Conservation (phyloP, 1,139 yeast species). For the Lodderomyces orthopsilosis region DNA sequence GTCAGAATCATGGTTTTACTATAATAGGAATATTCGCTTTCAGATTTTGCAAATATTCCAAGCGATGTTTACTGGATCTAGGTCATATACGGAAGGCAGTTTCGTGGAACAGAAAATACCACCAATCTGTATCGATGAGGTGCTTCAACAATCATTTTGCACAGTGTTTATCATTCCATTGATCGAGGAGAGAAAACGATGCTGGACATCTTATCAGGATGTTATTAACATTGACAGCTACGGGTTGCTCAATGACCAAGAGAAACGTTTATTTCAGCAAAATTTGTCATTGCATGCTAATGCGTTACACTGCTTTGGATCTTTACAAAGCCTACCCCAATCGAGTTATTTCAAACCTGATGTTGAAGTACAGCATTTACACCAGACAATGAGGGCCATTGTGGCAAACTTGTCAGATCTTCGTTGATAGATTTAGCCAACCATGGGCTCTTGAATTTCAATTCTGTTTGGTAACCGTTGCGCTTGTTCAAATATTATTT, state of each 20-base stretch:
- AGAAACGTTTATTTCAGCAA: not conserved
- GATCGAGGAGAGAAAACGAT: not conserved
- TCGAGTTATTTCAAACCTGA: not conserved
- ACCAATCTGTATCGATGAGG: not conserved
- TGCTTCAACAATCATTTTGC: not conserved
- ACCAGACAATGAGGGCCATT: not conserved
- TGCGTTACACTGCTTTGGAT: not conserved
- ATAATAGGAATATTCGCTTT: conserved; percentile 1
- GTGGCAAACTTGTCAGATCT: not conserved
- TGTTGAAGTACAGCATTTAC: not conserved
- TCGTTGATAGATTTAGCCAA: no score
- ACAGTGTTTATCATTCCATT: not conserved
- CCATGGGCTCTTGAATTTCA: no score
- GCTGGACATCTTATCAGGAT: not conserved
- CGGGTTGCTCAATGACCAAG: not conserved
- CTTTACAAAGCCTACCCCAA: not conserved
- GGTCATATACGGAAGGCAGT: not conserved
- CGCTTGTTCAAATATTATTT: no score
- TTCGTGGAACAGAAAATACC: not conserved
- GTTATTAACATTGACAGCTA: not conserved
- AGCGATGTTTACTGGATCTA: not conserved
- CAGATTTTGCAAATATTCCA: conserved; percentile 1
- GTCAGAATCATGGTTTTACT: not conserved
- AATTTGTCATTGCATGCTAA: not conserved
- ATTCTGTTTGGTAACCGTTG: no score